phyloP scores from a whole-genome alignment of 2,329 filamentous ascomycete species.

The Trichoderma pleuroti region DNA sequence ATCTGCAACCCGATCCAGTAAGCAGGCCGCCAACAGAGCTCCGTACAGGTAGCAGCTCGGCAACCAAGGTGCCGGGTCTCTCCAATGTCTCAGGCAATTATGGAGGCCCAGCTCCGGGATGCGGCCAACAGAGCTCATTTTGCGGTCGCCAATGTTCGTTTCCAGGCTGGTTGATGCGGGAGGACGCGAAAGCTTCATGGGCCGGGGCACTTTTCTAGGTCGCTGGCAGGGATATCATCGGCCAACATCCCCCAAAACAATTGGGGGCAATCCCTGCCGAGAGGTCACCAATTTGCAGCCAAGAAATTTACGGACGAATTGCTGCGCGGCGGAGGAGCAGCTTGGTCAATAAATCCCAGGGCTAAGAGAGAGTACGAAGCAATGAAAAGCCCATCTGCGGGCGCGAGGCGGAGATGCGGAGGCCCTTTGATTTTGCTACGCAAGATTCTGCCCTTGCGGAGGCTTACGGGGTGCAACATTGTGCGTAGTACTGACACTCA shows the following conservation, averaged over 20 bases:
- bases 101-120: background rate
- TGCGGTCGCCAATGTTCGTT: background rate
- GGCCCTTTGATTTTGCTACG: background rate
- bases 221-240: background rate
- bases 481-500: background rate
- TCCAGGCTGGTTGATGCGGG: background rate
- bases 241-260: background rate
- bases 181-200: background rate
- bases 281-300: background rate
- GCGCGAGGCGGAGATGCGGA: background rate
- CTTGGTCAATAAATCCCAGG: background rate
- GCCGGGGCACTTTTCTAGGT: background rate
- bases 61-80: background rate
- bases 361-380: background rate
- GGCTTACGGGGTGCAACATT: background rate
- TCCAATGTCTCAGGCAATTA: background rate
- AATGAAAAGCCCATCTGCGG: background rate
- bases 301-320: background rate
- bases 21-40: background rate
- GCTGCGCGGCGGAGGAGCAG: background rate
- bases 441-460: background rate
- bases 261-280: background rate
- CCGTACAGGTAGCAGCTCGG: background rate
- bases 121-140: background rate
- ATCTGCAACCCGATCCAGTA: slow-evolving; percentile 1